Evolutionary conservation across 768 basidiomycete genomes (phyloP), one percentile per base, ranked within the genome.

Genomic region (Phlegmacium glaucopus): DNA sequence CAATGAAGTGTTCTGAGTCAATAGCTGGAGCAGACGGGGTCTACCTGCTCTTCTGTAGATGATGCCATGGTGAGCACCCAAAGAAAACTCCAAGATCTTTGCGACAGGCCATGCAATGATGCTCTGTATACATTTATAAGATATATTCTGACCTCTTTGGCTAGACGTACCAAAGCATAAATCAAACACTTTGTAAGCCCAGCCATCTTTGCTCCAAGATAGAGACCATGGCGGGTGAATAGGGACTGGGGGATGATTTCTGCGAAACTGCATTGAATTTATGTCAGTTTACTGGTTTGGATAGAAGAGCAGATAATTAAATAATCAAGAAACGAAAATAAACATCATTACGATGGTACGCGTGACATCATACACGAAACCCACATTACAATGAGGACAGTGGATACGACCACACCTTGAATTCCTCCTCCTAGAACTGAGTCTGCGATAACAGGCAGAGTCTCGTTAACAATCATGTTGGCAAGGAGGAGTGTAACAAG

Each of bases 171-270:
- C 62, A 92, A 57, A 15, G 74, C 65, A 68, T 80, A 87, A 3
- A 94, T 86, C 29, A 94, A 66, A 28, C 77, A 54, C 30, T 73
- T 78, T 1, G 87, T 85, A 35, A 86, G 76, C 1, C 75, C 72
- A 0, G 86, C 91, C 85, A 90, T 88, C 59, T 89, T 88, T 8
- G 91, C 90, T 29, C 92, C 91, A 39, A 95, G 78, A 56, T 86
- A 89, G 4, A 94, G 77, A 16, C 93, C 93, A 71, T 92, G 86
- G 30, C 92, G 86, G 16, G 90, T 90, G 65, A 90, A 95, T n/a
- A 94, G 71, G 1, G 89, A 90, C 60, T 95, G 92, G 0, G 92
- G 92, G 51, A 94, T 94, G 53, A 94, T 90, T 69, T 94, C 91
- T 18, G 91, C 72, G 62, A 94, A 94, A 49, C 90, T 94, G 56